Evolutionary conservation across 805 yeast species (phyloP), one percentile per base, ranked within the genome.

Genomic region (Saccharomyces paradoxus): DNA sequence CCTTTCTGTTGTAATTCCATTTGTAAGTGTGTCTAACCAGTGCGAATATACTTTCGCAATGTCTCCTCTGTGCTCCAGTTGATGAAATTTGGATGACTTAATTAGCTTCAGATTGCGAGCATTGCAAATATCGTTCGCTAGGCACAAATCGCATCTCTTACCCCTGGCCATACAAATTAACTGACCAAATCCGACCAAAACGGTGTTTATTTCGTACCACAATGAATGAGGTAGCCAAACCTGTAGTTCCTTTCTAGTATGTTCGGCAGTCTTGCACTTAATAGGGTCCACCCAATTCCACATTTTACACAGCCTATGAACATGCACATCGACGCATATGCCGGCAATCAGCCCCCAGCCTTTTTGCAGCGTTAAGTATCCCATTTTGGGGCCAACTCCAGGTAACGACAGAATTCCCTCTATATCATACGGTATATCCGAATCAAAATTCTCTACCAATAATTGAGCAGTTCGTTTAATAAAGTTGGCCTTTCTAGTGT

Each of bases 351-450:
- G 73, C 22, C 74, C 73, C 97, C 97, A 90, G 0, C 94, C 96
- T 46, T 81, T 79, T 63, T 89, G 96, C 55, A 89, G 72, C 1
- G 91, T 76, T 44, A 91, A 71, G 66, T 80, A 86, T 0, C 95
- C 96, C 98, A 91, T 91, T 67, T 91, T 91, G 8, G 96, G 96
- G 0, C 98, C 98, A 2, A 91, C 96, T 0, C 98, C 98, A 0
- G 97, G 97, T 31, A 91, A 72, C 0, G 78, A 69, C 4, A 80
- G 75, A 51, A 91, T 75, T 0, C 84, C 91, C 6, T 78, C 82
- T 8, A 65, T 87, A 76, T 1, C 84, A 77, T 55, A 77, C 0
- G 98, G 98, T 2, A 92, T 77, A 59, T 90, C 97, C 7, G 83
- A 82, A 10, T 74, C 72, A 64, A 76, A 82, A 22, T 77, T 63